A percentile compares a stretch with the other conserved stretches of the same genome.
These are phyloP conservation scores for Wickerhamomyces hampshirensis DNA, from an alignment of 805 yeast species.

Conservation along the genomic window DNA sequence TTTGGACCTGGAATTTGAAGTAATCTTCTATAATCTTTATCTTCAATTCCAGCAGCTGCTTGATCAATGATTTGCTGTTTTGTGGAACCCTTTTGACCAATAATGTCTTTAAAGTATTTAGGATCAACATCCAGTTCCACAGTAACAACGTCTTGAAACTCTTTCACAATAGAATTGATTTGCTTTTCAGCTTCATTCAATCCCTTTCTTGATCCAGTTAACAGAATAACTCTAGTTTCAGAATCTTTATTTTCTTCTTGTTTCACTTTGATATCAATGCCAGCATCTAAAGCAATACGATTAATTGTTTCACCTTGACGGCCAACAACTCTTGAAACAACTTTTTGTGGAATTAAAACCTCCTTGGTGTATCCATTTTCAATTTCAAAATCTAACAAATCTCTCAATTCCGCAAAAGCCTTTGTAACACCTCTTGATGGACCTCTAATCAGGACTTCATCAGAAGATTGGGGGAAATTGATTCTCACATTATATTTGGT, in stretches of 20 bases:
- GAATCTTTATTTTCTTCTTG: constrained; percentile 37
- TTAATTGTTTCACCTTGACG: constrained; percentile 80
- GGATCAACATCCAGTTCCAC: constrained; percentile 18
- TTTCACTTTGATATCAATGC: constrained; percentile 39
- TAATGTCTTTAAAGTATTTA: constrained; percentile 17
- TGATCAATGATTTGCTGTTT: constrained; percentile 63
- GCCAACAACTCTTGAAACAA: constrained; percentile 87
- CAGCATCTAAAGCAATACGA: constrained; percentile 61
- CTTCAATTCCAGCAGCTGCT: constrained; percentile 72
- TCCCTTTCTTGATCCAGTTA: constrained; percentile 74
- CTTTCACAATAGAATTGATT: constrained; percentile 59
- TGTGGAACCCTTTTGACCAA: constrained; percentile 37
- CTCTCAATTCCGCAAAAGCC: constrained; percentile 80
- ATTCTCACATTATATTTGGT: constrained; percentile 82
- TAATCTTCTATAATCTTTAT: constrained; percentile 44
- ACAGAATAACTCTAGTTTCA: constrained; percentile 56
- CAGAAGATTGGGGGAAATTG: constrained; percentile 59
- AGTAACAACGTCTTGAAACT: constrained; percentile 36
- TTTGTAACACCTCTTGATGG: constrained; percentile 85
- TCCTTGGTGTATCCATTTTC: constrained; percentile 71
- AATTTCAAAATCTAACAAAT: constrained; percentile 77
- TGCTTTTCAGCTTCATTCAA: constrained; percentile 66
- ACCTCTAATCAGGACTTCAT: constrained; percentile 72
- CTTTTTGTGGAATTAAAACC: constrained; percentile 63
- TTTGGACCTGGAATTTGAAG: constrained; percentile 67